Conservation (phyloP, 1,284 basidiomycete species). For the Limonomyces culmigenus region DNA sequence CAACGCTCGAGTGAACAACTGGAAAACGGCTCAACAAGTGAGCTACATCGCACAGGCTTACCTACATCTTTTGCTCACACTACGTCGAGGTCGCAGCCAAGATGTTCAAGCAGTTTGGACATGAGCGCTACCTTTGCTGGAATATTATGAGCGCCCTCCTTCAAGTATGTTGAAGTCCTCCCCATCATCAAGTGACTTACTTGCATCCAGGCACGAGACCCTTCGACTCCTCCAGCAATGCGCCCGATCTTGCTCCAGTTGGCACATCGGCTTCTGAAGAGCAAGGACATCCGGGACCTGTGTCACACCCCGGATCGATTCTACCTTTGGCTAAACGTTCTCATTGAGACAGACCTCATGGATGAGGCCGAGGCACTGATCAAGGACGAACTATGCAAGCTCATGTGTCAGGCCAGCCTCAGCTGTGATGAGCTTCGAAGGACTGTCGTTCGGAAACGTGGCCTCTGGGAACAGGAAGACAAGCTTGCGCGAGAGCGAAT, state of each 20-base stretch:
- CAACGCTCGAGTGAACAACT: conserved; percentile 56
- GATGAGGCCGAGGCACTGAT: conserved; percentile 61
- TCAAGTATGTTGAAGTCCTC: conserved; percentile 31
- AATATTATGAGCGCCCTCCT: conserved; percentile 63
- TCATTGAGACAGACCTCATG: conserved; percentile 47
- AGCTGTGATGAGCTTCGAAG: conserved; percentile 58
- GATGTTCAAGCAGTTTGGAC: conserved; percentile 63
- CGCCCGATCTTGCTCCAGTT: conserved; percentile 52
- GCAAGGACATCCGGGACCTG: conserved; percentile 37
- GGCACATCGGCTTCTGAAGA: conserved; percentile 48
- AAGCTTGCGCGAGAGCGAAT: conserved; percentile 37
- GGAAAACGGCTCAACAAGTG: conserved; percentile 71
- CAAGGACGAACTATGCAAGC: conserved; percentile 44
- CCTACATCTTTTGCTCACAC: conserved; percentile 3
- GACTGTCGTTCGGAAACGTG: conserved; percentile 43
- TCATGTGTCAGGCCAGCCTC: conserved; percentile 53
- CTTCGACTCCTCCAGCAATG: conserved; percentile 39
- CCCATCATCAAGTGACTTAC: conserved; percentile 1
- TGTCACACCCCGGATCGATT: conserved; percentile 40
- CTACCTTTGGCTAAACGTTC: conserved; percentile 53
- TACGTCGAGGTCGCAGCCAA: conserved; percentile 38
- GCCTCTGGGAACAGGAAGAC: conserved; percentile 40
- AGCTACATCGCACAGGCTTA: conserved; percentile 7
- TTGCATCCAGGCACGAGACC: conserved; percentile 38
- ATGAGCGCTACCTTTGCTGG: conserved; percentile 74